phyloP scores from a whole-genome alignment of 768 basidiomycete genomes.

The Trametes villosa region DNA sequence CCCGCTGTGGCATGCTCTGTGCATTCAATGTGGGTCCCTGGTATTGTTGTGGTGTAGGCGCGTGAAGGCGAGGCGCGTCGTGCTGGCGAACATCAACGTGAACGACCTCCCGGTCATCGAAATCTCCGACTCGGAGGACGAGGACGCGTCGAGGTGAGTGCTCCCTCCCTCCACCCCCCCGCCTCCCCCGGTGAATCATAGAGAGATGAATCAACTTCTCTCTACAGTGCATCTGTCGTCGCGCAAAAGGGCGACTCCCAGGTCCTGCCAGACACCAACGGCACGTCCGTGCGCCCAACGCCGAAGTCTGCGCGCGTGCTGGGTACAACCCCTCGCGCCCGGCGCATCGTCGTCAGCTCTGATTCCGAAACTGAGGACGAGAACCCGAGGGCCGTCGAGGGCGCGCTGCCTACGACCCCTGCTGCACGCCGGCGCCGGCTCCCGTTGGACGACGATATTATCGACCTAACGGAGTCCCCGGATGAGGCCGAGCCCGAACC shows the following conservation, averaged over 20 bases:
- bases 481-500: slow-evolving; percentile 11
- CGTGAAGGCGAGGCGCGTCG: neutral
- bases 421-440: neutral
- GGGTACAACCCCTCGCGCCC: neutral
- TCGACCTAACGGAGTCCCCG: slow-evolving; percentile 23
- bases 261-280: neutral
- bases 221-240: slow-evolving; percentile 1
- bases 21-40: neutral
- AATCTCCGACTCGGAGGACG: slow-evolving; percentile 33
- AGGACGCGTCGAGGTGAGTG: slow-evolving; percentile 11
- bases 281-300: neutral
- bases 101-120: slow-evolving; percentile 49
- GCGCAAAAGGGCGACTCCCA: slow-evolving; percentile 10
- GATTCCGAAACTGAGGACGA: slow-evolving; percentile 32
- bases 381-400: neutral
- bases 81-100: neutral
- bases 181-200: neutral
- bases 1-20: neutral
- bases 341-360: slow-evolving; percentile 17
- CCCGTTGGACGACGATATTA: slow-evolving; percentile 10
- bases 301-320: neutral
- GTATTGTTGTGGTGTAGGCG: neutral
- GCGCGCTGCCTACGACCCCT: neutral
- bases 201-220: neutral
- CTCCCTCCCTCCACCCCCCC: neutral